A percentile compares a stretch with the other conserved stretches of the same genome.
Evolutionary conservation across 169 alveolate genomes (phyloP).

Genomic region (Cryptosporidium viatorum): DNA sequence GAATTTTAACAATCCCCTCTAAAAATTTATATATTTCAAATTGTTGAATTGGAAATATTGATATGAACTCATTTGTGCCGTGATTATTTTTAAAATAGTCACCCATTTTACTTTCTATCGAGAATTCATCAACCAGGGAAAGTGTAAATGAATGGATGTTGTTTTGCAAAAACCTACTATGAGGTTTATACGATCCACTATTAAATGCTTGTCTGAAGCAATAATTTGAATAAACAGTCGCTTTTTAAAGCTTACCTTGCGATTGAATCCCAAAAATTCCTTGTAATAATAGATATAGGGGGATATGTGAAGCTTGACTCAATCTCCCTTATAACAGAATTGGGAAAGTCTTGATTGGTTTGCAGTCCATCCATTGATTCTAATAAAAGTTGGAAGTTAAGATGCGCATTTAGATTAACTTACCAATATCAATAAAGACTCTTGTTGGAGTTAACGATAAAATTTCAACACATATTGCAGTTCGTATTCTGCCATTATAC

Average conservation of each 20-base stretch:
- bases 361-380: constrained; percentile 66
- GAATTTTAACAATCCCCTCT: constrained; percentile 56
- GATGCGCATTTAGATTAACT: not conserved
- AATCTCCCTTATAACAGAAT: constrained; percentile 45
- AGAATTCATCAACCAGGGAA: constrained; percentile 11
- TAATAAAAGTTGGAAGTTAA: not conserved
- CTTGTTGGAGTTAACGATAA: constrained; percentile 38
- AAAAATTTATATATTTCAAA: constrained; percentile 16
- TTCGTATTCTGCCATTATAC: constrained; percentile 35
- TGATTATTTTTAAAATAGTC: not conserved
- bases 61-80: constrained; percentile 26
- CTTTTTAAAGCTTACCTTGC: constrained; percentile 23
- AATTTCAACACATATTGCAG: constrained; percentile 46
- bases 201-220: constrained; percentile 48
- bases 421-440: constrained; percentile 62
- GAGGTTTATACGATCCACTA: constrained; percentile 52
- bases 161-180: constrained; percentile 32
- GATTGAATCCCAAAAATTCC: constrained; percentile 63
- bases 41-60: constrained; percentile 24
- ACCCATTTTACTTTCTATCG: not conserved
- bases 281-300: constrained; percentile 21
- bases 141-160: constrained; percentile 44
- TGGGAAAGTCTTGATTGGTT: constrained; percentile 50
- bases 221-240: not conserved
- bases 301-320: constrained; percentile 31